Evolutionary conservation across 805 yeast genomes (phyloP), one percentile per base, ranked within the genome.

Genomic region (Starmerella sp.): DNA sequence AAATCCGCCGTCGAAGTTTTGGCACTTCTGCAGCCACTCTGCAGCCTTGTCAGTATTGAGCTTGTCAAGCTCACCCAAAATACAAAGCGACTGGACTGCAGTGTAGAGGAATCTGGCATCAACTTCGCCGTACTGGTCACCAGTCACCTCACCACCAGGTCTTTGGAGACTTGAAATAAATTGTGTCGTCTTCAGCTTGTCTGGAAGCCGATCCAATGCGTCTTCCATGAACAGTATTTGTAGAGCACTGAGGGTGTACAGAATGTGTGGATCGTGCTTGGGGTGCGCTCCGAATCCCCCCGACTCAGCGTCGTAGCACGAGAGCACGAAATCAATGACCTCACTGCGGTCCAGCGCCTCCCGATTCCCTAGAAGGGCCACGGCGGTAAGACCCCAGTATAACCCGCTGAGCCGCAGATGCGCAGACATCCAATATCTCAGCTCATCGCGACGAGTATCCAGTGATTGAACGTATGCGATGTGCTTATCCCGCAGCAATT

Each of bases 1-100:
- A 73, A 85, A 93, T 0, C 95, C 96, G 4, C 98, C 99, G 67
- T 93, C 98, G 66, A 88, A 91, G 67, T 93, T 93, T 58, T 77
- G 83, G 69, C 98, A 93, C 38, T 66, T 65, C 51, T 77, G 61
- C 1, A 91, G 78, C 69, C 81, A 91, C 0, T 71, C 71, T 0
- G 80, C 82, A 0, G 96, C 88, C 0, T 79, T 79, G 1, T 57
- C 64, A 2, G 76, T 74, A 6, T 77, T 72, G n/a, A 73, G 63
- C 28, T 59, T 58, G 22, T 80, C 77, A 58, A 91, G 71, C 55
- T 71, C 77, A 8, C 81, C 91, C 37, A 91, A 67, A 4, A 91
- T 75, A 0, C 87, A 77, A 53, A 93, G 72, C 0, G 86, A 75
- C 60, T 85, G 87, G 13, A 89, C 69, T 0, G 91, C 95, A 9